Evolutionary conservation across 768 basidiomycete genomes (phyloP).

Genomic region (Cantharellus anzutake): DNA sequence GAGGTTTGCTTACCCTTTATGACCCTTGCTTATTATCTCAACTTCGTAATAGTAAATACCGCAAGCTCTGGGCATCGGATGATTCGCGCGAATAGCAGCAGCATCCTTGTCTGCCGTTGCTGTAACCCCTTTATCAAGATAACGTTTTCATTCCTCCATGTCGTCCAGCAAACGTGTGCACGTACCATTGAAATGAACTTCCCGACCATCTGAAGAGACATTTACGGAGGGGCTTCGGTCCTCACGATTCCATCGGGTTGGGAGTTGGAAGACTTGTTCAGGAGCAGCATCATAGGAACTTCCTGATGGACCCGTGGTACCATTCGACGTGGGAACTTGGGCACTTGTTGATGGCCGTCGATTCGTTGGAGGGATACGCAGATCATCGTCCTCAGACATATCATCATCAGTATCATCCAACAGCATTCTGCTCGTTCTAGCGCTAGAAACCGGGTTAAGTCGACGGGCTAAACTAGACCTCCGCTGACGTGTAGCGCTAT

Average conservation of each 20-base stretch:
- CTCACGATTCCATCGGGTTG: constrained; percentile 64
- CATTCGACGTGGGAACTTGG: too few species aligned
- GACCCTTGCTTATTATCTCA: constrained; percentile 59
- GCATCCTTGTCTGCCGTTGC: constrained; percentile 47
- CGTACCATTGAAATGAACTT: constrained; percentile 49
- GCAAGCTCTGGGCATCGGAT: constrained; percentile 63
- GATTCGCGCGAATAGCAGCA: constrained; percentile 58
- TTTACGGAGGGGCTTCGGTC: constrained; percentile 38
- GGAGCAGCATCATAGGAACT: background rate
- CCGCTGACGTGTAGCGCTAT: background rate
- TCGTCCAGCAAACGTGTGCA: constrained; percentile 9
- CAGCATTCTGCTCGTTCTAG: too few species aligned
- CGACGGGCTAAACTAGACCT: background rate
- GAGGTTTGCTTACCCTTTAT: constrained; percentile 43
- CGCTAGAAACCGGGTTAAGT: background rate
- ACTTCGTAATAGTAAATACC: constrained; percentile 95
- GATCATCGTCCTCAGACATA: background rate
- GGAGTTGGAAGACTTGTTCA: constrained; percentile 30
- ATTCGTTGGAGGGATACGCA: background rate
- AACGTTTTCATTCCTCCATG: constrained; percentile 1
- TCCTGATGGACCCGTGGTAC: background rate
- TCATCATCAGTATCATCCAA: background rate
- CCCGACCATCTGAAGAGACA: constrained; percentile 51
- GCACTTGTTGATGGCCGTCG: background rate
- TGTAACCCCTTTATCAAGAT: constrained; percentile 1